phyloP scores from a whole-genome alignment of 208 protist species.

The Acanthamoeba culbertsoni region DNA sequence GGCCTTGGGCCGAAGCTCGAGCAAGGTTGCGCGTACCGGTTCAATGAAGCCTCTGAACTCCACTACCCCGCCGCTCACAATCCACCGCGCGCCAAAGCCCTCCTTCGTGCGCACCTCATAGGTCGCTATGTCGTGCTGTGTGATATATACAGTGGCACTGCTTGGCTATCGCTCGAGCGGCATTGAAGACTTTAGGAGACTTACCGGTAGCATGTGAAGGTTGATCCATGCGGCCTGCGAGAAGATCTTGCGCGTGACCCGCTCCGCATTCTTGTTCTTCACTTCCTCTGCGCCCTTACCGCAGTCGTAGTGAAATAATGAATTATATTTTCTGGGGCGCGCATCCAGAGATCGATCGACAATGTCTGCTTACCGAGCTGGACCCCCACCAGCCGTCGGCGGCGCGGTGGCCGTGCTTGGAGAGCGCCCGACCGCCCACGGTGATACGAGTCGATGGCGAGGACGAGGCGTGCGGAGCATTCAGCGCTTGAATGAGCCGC shows the following conservation, averaged over 20 bases:
- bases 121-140: background rate
- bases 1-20: background rate
- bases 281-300: conserved; percentile 7
- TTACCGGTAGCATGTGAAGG: conserved; percentile 20
- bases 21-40: background rate
- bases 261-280: conserved; percentile 40
- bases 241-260: conserved; percentile 29
- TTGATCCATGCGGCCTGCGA: conserved; percentile 8
- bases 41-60: conserved; percentile 48
- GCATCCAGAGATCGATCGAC: no score
- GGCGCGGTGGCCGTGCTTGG: conserved; percentile 33
- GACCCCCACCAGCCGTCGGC: conserved; percentile 20
- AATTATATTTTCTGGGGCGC: no score
- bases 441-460: background rate
- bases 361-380: background rate
- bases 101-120: conserved; percentile 42
- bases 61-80: background rate
- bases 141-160: background rate
- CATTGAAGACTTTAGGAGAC: background rate
- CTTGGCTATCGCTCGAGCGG: background rate
- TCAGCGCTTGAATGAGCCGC: conserved; percentile 19
- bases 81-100: conserved; percentile 18
- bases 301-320: background rate
- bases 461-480: background rate
- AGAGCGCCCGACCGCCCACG: background rate